Percentiles rank a stretch among this genome's conserved stretches.
These are phyloP conservation scores for Sporisorium graminicola DNA, from an alignment of 1,284 basidiomycete genomes.

Conservation along the genomic window DNA sequence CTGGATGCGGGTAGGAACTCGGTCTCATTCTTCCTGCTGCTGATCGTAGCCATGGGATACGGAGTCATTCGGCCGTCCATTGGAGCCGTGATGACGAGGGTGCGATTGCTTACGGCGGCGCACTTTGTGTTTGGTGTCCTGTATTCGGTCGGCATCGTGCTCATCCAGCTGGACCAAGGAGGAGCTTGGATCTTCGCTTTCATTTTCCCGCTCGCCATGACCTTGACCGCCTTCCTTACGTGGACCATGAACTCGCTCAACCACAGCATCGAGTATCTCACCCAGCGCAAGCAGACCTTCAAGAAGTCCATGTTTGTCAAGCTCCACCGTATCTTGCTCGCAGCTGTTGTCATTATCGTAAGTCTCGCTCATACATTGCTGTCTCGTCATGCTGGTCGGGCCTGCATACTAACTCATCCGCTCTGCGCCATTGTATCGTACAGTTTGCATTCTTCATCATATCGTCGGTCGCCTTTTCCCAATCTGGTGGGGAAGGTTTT, in stretches of 20 bases:
- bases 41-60: slow-evolving; percentile 78
- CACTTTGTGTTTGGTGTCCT: slow-evolving; percentile 91
- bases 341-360: slow-evolving; percentile 83
- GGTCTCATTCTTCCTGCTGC: slow-evolving; percentile 91
- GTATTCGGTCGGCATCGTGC: slow-evolving; percentile 72
- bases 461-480: slow-evolving; percentile 90
- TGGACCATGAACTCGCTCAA: slow-evolving; percentile 76
- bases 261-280: slow-evolving; percentile 61
- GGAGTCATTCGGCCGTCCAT: slow-evolving; percentile 76
- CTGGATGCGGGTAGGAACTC: slow-evolving; percentile 94
- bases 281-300: slow-evolving; percentile 64
- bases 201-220: slow-evolving; percentile 92
- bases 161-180: slow-evolving; percentile 80
- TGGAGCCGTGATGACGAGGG: slow-evolving; percentile 82
- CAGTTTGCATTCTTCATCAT: slow-evolving; percentile 84
- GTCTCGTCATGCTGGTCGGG: background rate
- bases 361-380: slow-evolving; percentile 1
- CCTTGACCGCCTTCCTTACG: slow-evolving; percentile 90
- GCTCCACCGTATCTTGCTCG: slow-evolving; percentile 87
- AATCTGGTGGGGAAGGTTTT: slow-evolving; percentile 90
- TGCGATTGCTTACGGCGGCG: slow-evolving; percentile 80
- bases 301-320: slow-evolving; percentile 71
- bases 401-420: background rate
- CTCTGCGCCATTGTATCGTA: background rate
- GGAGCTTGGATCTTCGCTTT: slow-evolving; percentile 70